Conservation (phyloP, 768 basidiomycete genomes). For the Hygrophorus russula region DNA sequence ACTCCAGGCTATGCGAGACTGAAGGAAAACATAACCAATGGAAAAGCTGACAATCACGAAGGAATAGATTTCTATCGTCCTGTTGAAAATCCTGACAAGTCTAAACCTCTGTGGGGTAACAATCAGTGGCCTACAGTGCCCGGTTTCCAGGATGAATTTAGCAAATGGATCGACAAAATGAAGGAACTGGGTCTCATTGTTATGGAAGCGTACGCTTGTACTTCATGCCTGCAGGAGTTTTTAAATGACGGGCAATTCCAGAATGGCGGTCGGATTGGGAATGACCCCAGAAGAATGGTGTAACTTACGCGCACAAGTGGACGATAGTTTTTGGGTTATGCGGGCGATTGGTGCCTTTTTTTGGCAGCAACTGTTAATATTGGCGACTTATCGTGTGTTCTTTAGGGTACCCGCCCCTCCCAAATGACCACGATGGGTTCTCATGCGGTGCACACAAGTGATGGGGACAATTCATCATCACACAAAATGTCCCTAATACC, state of each 20-base stretch:
- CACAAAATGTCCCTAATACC: conserved; percentile 1
- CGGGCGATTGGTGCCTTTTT: conserved; percentile 54
- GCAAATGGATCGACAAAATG: conserved; percentile 80
- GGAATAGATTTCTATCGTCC: conserved; percentile 76
- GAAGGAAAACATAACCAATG: conserved; percentile 79
- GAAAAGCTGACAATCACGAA: conserved; percentile 79
- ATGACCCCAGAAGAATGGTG: conserved; percentile 62
- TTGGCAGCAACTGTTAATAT: background rate
- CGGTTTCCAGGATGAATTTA: conserved; percentile 51
- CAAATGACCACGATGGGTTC: conserved; percentile 66
- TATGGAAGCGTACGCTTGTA: conserved; percentile 72
- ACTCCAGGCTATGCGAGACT: conserved; percentile 64
- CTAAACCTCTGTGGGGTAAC: conserved; percentile 66
- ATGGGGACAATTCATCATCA: conserved; percentile 1
- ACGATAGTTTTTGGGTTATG: conserved; percentile 88
- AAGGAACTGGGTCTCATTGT: conserved; percentile 66
- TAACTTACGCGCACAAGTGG: conserved; percentile 54
- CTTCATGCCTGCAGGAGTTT: background rate
- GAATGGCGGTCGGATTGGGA: conserved; percentile 76
- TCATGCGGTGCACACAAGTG: conserved; percentile 90
- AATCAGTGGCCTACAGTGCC: conserved; percentile 75
- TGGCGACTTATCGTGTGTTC: background rate
- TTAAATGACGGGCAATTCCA: conserved; percentile 15
- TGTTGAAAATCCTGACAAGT: conserved; percentile 57
- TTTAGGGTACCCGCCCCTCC: conserved; percentile 79